Evolutionary conservation across 768 basidiomycete species (phyloP).

Genomic region (Termitomyces sp.): DNA sequence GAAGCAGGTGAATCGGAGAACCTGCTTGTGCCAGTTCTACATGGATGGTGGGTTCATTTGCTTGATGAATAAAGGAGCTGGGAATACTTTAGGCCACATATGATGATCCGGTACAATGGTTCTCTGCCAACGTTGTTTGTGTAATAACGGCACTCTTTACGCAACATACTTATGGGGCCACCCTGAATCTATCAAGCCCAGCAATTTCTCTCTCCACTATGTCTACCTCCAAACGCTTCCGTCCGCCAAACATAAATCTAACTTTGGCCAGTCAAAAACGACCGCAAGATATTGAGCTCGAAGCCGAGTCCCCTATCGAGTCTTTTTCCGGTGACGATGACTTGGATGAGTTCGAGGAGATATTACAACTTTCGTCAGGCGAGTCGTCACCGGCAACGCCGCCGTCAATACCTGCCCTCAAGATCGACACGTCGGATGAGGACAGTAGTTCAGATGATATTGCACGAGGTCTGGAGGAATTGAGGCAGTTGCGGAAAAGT

Average conservation of each 20-base stretch:
- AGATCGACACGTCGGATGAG: constrained; percentile 27
- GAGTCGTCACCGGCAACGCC: constrained; percentile 27
- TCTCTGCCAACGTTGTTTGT: not conserved
- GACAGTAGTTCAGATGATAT: constrained; percentile 53
- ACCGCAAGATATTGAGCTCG: constrained; percentile 29
- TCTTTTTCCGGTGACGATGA: constrained; percentile 21
- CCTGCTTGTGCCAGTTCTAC: not conserved
- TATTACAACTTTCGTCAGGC: constrained; percentile 34
- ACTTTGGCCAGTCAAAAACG: constrained; percentile 27
- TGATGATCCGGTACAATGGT: not conserved
- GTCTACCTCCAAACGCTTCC: constrained; percentile 34
- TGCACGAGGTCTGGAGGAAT: constrained; percentile 58
- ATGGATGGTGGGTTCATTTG: not conserved
- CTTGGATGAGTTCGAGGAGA: constrained; percentile 34
- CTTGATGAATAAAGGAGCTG: not conserved
- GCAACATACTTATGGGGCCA: constrained; percentile 3
- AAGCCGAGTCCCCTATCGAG: constrained; percentile 31
- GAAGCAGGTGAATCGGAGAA: too few relatives aligned
- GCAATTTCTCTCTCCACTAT: constrained; percentile 7
- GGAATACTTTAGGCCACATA: not conserved
- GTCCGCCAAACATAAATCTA: constrained; percentile 51
- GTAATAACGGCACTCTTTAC: not conserved
- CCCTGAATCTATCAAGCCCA: constrained; percentile 4
- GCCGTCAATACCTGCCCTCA: constrained; percentile 28
- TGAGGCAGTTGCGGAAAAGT: constrained; percentile 64